Evolutionary conservation across 768 basidiomycete species (phyloP), one percentile per base, ranked within the genome.

Genomic region (Mycena vulgaris): DNA sequence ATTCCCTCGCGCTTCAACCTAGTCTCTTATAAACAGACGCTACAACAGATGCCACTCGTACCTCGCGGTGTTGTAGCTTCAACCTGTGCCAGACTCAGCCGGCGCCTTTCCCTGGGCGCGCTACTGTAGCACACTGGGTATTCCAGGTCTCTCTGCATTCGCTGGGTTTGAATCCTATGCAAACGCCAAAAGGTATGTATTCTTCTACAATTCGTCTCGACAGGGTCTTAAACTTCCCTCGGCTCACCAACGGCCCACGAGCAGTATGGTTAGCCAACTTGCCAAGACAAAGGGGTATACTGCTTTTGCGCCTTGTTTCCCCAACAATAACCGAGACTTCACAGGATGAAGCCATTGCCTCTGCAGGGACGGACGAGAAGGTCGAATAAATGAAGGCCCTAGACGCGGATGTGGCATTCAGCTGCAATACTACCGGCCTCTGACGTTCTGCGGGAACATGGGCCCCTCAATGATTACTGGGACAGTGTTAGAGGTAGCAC

Each of bases 401-500:
- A 16, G 39, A 16, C 81, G 2, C 75, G 79, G 3, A 78, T 80
- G 59, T 85, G 86, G 0, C 74, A 74, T 7, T 39, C 39, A 39
- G 17, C 14, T 39, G 17, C 14, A 39, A 39, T 39, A 39, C 7
- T 3, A 16, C 7, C 7, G 10, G 10, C 9, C 3, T 39, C 39
- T 39, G 84, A 86, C 10, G 77, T 87, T 9, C 80, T 93, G 8
- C 5, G 16, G 3, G 27, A 27, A 30, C 27, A 63, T n/a, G 45
- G 39, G 11, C 62, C 62, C 0, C 17, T 63, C 35, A 35, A 67
- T 39, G 1, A 49, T 3, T 82, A 77, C 73, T 79, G 73, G 69
- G 82, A 84, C 53, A 76, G 80, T 28, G 85, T 86, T 17, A 84
- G 85, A 2, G 86, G 87, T 11, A 81, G 84, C 64, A 79, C 78